Base-by-base conservation (phyloP, 139 green algal genomes). In the Chlamydomonas applanata region DNA sequence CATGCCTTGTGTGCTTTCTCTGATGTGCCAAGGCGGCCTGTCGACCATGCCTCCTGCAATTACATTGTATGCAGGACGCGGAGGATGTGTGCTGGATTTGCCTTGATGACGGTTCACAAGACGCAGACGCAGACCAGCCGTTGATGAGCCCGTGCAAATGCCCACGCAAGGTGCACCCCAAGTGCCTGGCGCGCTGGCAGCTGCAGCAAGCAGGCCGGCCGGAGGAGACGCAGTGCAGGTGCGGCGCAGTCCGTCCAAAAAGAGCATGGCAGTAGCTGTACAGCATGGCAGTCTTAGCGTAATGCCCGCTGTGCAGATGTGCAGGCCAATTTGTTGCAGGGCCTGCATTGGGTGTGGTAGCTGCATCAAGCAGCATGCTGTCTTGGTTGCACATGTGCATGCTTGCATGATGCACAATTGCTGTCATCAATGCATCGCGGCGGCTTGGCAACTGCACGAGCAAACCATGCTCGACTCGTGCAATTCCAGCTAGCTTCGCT, bases 21-120 rank as follows among this genome's bases (percentile, higher is more conserved):
- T 49, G 7, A 7, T 11, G 40, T 49, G 11, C 7, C 40, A 11
- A 11, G 7, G 40, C 40, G 11, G 7, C 40, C 40, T 19, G 40
- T n/a, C n/a, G n/a, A n/a, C 40, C 40, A 49, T 49, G 7, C 11
- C 40, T 49, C 7, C 40, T 49, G 40, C 7, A 7, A 49, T 19
- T 49, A 11, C 40, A 11, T 49, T 7, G 7, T 29, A n/a, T 25
- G 33, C 77, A 83, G 77, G 77, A 83, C 59, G 73, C 53, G 30
- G 81, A 81, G 19, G 83, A 91, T 14, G 61, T 88, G n/a, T 91
- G 86, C 71, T 91, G 86, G 86, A 91, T 91, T 36, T 91, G 86
- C 62, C 33, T 91, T 33, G 86, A 91, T 25, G 86, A 86, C 40
- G 40, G 40, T 7, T 49, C 40, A 11, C 40, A 49, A 11, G 19